Evolutionary conservation across 208 protist genomes (phyloP).

Genomic region (Leishmania arabica): DNA sequence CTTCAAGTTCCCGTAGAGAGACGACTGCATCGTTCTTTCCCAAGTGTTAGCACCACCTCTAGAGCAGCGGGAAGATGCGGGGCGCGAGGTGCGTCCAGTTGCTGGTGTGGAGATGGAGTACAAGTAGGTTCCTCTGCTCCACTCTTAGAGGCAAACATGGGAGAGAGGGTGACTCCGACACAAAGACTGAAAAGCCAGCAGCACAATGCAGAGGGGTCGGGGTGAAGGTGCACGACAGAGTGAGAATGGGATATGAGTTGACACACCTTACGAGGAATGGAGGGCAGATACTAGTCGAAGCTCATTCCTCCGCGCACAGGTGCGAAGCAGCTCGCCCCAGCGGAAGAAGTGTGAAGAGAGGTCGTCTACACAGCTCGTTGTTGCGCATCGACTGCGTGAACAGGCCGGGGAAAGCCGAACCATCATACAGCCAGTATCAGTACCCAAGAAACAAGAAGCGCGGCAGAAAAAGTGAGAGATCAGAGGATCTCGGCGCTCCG

Average conservation of each 20-base stretch:
- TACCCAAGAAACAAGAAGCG: neutral
- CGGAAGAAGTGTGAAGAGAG: conserved; percentile 1
- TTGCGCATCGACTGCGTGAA: neutral
- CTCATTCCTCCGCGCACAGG: neutral
- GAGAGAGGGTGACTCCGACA: neutral
- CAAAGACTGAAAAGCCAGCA: neutral
- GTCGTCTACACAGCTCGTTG: neutral
- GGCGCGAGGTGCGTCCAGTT: neutral
- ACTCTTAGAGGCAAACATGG: neutral
- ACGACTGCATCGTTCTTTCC: conserved; percentile 53
- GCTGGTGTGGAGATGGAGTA: neutral
- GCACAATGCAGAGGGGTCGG: neutral
- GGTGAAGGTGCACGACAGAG: neutral
- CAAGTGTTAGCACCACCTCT: neutral
- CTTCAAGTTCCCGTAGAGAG: conserved; percentile 46
- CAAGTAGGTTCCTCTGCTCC: neutral
- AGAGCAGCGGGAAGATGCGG: neutral
- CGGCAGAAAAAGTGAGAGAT: no score
- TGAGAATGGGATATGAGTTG: neutral
- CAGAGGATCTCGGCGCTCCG: neutral
- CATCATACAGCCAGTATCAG: neutral
- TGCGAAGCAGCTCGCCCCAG: neutral
- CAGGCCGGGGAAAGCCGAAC: neutral
- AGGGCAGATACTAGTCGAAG: neutral
- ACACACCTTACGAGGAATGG: neutral